These are phyloP conservation scores for Hypoxylon sp. DNA, from an alignment of 2,329 filamentous ascomycete species.

Conservation along the genomic window DNA sequence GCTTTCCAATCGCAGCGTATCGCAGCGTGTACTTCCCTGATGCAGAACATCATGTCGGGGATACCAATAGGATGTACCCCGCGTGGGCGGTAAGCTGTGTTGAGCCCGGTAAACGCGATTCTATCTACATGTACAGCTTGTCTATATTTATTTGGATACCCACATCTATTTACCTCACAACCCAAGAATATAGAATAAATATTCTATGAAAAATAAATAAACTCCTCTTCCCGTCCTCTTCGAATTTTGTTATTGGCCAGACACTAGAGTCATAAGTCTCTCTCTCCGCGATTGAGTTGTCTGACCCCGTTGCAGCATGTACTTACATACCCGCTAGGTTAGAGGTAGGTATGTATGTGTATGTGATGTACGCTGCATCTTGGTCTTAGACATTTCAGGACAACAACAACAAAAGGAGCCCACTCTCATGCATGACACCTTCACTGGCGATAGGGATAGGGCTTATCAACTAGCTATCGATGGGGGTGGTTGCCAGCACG, in stretches of 20 bases:
- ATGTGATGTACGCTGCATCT: constrained; percentile 39
- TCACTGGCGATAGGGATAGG: constrained; percentile 41
- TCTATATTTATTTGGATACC: constrained; percentile 35
- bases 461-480: constrained; percentile 44
- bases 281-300: constrained; percentile 39
- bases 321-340: constrained; percentile 35
- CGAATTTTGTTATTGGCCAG: constrained; percentile 38
- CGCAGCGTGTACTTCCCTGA: constrained; percentile 1
- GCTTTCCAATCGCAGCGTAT: constrained; percentile 10
- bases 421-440: constrained; percentile 46
- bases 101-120: constrained; percentile 33
- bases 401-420: constrained; percentile 35
- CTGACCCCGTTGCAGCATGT: constrained; percentile 16
- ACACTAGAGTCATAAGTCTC: constrained; percentile 34
- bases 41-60: constrained; percentile 21
- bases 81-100: constrained; percentile 37
- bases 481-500: constrained; percentile 32
- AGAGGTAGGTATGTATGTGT: constrained; percentile 34
- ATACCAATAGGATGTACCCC: constrained; percentile 42
- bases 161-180: constrained; percentile 13
- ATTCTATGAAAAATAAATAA: constrained; percentile 18
- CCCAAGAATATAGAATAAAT: constrained; percentile 17
- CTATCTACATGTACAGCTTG: constrained; percentile 32
- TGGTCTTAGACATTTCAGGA: constrained; percentile 43
- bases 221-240: neutral